Conservation (phyloP, 2,329 filamentous ascomycete genomes). For the Fusarium sp. region DNA sequence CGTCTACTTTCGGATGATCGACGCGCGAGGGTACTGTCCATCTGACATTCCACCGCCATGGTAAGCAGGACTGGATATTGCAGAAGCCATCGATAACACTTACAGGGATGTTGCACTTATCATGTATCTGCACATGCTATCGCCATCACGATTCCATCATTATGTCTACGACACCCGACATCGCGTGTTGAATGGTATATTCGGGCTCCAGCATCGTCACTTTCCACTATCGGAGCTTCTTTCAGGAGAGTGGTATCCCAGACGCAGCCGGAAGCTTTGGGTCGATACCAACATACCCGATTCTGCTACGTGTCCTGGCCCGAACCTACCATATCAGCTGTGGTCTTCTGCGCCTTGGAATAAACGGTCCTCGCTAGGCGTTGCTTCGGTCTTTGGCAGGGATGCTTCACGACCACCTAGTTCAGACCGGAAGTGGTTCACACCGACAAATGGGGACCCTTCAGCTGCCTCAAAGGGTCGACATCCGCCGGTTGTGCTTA, state of each 20-base stretch:
- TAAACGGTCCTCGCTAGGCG: not conserved
- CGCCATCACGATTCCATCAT: not conserved
- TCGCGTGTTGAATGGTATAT: not conserved
- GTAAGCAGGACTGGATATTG: rapidly evolving
- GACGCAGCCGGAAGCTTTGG: not conserved
- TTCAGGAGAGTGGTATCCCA: not conserved
- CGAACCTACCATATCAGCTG: constrained; percentile 4
- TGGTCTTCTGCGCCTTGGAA: constrained; percentile 1
- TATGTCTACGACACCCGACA: constrained; percentile 5
- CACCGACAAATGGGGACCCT: rapidly evolving
- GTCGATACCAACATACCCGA: not conserved
- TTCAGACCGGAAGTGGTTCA: not conserved
- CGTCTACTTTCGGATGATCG: constrained; percentile 5
- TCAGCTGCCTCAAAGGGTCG: rapidly evolving
- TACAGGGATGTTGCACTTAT: constrained; percentile 11
- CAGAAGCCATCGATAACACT: rapidly evolving
- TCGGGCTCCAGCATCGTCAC: constrained; percentile 2
- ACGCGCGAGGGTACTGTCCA: not conserved
- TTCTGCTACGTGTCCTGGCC: not conserved
- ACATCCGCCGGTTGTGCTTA: not conserved
- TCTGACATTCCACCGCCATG: not conserved
- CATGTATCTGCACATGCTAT: constrained; percentile 18
- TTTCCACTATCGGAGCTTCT: constrained; percentile 1
- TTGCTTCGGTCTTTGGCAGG: not conserved
- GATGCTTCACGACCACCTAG: not conserved